Evolutionary conservation across 2,329 filamentous ascomycete species (phyloP).

Genomic region (Dichotomopilus funicola): DNA sequence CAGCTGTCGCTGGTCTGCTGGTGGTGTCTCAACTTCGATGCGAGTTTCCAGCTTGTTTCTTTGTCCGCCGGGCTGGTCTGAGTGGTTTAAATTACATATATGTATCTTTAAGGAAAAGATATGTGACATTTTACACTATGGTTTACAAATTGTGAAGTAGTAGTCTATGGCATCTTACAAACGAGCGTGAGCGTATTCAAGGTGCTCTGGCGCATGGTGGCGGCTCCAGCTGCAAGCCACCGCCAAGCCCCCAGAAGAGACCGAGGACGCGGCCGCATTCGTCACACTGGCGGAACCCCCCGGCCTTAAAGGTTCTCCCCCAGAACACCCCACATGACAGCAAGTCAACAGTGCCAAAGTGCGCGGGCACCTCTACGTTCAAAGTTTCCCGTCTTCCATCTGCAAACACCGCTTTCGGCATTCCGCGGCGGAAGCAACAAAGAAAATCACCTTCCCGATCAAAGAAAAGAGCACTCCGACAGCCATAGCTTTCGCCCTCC

Average conservation of each 20-base stretch:
- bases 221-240: not conserved
- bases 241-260: slow-evolving; percentile 1
- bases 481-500: no score
- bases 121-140: no score
- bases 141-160: no score
- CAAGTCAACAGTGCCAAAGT: not conserved
- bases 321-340: slow-evolving; percentile 7
- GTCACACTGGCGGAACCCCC: not conserved
- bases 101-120: no score
- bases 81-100: no score
- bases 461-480: not conserved
- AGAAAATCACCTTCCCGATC: not conserved
- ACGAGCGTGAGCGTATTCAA: no score
- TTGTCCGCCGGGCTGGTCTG: not conserved
- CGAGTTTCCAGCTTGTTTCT: no score
- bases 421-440: not conserved
- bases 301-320: slow-evolving; percentile 1
- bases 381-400: not conserved
- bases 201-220: no score
- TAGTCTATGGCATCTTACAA: no score
- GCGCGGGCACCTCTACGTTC: not conserved
- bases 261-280: slow-evolving; percentile 1
- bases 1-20: no score
- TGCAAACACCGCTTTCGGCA: no score
- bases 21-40: no score